These are phyloP conservation scores for Clavaria fumosa DNA, from an alignment of 768 basidiomycete species.

Conservation along the genomic window DNA sequence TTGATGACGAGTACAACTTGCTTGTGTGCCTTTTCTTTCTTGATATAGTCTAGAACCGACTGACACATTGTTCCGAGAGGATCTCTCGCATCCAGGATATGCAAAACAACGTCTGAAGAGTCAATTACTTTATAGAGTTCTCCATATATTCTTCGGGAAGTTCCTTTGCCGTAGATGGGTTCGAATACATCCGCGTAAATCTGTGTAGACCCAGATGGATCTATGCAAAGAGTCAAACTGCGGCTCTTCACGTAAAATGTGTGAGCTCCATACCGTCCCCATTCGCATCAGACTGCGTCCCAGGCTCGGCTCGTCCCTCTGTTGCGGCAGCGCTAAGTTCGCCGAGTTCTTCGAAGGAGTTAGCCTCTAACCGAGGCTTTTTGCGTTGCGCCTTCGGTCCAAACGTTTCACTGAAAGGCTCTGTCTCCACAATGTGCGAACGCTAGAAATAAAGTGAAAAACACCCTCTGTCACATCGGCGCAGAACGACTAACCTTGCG, in stretches of 20 bases:
- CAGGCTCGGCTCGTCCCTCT: conserved; percentile 35
- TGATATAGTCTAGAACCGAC: conserved; percentile 81
- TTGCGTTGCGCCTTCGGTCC: conserved; percentile 94
- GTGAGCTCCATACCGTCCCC: conserved; percentile 27
- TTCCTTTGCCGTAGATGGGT: conserved; percentile 90
- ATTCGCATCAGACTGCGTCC: conserved; percentile 22
- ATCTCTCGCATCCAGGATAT: conserved; percentile 91
- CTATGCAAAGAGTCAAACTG: conserved; percentile 14
- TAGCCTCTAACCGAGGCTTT: conserved; percentile 72
- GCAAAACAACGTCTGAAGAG: conserved; percentile 91
- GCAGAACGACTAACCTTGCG: conserved; percentile 40
- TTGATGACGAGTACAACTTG: conserved; percentile 94
- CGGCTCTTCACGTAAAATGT: neutral
- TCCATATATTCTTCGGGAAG: conserved; percentile 89
- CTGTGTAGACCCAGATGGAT: conserved; percentile 31
- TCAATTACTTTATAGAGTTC: conserved; percentile 99
- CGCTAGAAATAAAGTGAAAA: conserved; percentile 30
- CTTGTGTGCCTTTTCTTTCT: conserved; percentile 95
- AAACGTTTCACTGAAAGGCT: conserved; percentile 89
- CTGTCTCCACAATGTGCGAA: conserved; percentile 89
- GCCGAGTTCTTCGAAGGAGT: conserved; percentile 82
- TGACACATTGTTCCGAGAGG: conserved; percentile 92
- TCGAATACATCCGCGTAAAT: conserved; percentile 74
- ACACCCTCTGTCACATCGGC: neutral
- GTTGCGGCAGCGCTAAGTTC: conserved; percentile 41